Percentiles rank a stretch among this genome's conserved stretches.
These are phyloP conservation scores for Helicocarpus griseus DNA, from an alignment of 2,329 filamentous ascomycete genomes.

Conservation along the genomic window DNA sequence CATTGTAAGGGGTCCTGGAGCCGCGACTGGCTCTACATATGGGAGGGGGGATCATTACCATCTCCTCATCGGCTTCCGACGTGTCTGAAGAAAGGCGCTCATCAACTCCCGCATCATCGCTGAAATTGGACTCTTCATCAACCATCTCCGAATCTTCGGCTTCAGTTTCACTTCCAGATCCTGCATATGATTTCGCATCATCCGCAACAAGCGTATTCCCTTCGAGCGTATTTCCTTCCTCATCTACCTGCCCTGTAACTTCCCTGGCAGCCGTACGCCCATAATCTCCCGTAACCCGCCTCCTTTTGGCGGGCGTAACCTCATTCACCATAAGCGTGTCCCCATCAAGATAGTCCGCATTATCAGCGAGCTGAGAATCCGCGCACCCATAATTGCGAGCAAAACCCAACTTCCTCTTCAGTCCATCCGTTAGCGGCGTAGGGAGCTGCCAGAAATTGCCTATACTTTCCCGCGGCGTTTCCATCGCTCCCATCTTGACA, in stretches of 20 bases:
- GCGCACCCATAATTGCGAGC: not conserved
- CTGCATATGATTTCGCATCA: not conserved
- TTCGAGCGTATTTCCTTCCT: not conserved
- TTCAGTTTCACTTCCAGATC: not conserved
- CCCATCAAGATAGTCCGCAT: slow-evolving; percentile 2
- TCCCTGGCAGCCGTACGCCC: not conserved
- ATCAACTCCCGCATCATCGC: not conserved
- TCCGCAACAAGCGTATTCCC: not conserved
- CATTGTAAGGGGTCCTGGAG: not conserved
- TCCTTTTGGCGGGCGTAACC: slow-evolving; percentile 3
- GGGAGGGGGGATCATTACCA: not conserved
- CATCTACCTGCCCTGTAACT: not conserved
- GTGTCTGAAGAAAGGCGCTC: not conserved
- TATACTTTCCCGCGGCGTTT: not conserved
- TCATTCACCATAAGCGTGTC: slow-evolving; percentile 1
- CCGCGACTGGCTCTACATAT: not conserved
- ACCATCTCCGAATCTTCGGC: not conserved
- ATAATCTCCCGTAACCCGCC: not conserved
- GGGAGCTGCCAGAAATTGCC: not conserved
- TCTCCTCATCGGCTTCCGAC: slow-evolving; percentile 1
- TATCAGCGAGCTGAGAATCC: not conserved
- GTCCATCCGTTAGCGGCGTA: not conserved
- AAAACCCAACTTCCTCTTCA: slow-evolving; percentile 3
- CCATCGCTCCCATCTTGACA: not conserved
- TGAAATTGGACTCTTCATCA: not conserved